phyloP scores from a whole-genome alignment of 129 eudicot genomes.

The Helichrysum umbraculigerum region DNA sequence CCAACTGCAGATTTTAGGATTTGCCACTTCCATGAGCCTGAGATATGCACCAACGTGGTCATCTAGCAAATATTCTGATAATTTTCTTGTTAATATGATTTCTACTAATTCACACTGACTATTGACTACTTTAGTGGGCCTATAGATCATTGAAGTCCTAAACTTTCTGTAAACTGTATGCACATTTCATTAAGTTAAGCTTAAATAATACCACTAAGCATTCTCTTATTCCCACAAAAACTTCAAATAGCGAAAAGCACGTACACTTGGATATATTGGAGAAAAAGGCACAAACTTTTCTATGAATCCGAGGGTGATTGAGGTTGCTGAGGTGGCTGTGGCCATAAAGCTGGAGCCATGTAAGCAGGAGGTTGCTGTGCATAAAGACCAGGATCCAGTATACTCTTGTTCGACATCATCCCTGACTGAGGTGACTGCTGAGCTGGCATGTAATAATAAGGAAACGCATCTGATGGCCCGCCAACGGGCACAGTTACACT shows the following conservation, averaged over 20 bases:
- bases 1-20: too few relatives aligned
- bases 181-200: neutral
- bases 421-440: conserved; percentile 66
- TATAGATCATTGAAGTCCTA: too few relatives aligned
- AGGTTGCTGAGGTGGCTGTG: conserved; percentile 49
- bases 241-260: neutral
- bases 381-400: conserved; percentile 57
- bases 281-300: conserved; percentile 6
- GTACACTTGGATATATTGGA: neutral
- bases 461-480: conserved; percentile 55
- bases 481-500: conserved; percentile 57
- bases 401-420: conserved; percentile 52
- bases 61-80: neutral
- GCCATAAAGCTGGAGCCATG: conserved; percentile 62
- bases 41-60: neutral
- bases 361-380: conserved; percentile 53
- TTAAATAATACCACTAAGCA: neutral
- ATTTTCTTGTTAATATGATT: neutral
- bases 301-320: conserved; percentile 65
- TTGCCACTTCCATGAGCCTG: too few relatives aligned
- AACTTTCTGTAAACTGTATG: neutral
- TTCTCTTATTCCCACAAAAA: neutral
- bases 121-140: neutral
- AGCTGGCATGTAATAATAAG: conserved; percentile 62
- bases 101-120: neutral